phyloP scores from a whole-genome alignment of 2,329 filamentous ascomycete species.

The Canariomyces notabilis region DNA sequence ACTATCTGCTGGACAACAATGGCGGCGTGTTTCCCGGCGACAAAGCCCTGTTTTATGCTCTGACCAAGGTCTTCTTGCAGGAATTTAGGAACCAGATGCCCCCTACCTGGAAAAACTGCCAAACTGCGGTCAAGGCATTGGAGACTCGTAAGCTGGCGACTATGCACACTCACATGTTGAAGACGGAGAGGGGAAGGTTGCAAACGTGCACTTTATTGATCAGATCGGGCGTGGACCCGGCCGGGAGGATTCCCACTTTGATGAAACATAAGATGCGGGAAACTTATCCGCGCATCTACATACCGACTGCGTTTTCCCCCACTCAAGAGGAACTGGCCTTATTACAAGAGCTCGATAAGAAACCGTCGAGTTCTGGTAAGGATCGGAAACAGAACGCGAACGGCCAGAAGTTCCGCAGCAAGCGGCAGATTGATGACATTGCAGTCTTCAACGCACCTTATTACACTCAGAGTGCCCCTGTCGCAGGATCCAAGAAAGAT shows the following conservation, averaged over 20 bases:
- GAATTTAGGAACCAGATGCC: slow-evolving; percentile 36
- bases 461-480: slow-evolving; percentile 33
- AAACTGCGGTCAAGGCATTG: slow-evolving; percentile 33
- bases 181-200: slow-evolving; percentile 36
- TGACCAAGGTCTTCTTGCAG: slow-evolving; percentile 42
- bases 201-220: slow-evolving; percentile 42
- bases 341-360: slow-evolving; percentile 26
- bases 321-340: slow-evolving; percentile 32
- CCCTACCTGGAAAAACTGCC: slow-evolving; percentile 37
- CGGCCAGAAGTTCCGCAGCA: slow-evolving; percentile 28
- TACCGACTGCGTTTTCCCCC: slow-evolving; percentile 36
- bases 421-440: slow-evolving; percentile 38
- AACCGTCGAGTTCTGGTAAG: slow-evolving; percentile 13
- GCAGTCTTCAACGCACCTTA: slow-evolving; percentile 48
- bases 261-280: slow-evolving; percentile 46
- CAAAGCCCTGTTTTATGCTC: slow-evolving; percentile 44
- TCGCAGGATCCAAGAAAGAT: slow-evolving; percentile 13
- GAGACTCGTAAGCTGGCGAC: slow-evolving; percentile 21
- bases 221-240: slow-evolving; percentile 38
- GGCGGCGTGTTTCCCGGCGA: slow-evolving; percentile 48
- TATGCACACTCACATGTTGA: slow-evolving; percentile 25
- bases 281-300: slow-evolving; percentile 41
- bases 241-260: slow-evolving; percentile 36
- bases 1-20: slow-evolving; percentile 37
- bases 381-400: slow-evolving; percentile 22